Conservation (phyloP, 768 basidiomycete species). For the Mycena chlorophos region DNA sequence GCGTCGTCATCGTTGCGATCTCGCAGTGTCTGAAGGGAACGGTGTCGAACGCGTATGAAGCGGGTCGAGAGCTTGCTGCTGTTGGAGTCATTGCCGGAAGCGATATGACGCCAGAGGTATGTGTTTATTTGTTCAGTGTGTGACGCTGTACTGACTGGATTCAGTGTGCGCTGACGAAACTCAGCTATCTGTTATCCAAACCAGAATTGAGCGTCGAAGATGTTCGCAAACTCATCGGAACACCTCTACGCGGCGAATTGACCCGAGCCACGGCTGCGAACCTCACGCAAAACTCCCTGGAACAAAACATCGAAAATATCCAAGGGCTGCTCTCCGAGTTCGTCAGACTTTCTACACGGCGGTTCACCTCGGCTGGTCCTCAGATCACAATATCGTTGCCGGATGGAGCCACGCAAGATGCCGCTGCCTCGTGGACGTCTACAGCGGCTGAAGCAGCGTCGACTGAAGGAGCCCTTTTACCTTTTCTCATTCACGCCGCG, state of each 20-base stretch:
- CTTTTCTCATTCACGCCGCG: conserved; percentile 78
- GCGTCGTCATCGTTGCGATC: conserved; percentile 87
- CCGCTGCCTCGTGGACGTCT: conserved; percentile 71
- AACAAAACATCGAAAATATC: conserved; percentile 58
- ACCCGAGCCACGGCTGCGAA: conserved; percentile 52
- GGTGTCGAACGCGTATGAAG: conserved; percentile 83
- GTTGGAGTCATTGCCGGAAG: conserved; percentile 82
- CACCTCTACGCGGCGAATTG: conserved; percentile 87
- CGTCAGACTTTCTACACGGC: conserved; percentile 55
- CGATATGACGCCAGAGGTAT: conserved; percentile 97
- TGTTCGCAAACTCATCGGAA: conserved; percentile 73
- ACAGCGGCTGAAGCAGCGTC: conserved; percentile 74
- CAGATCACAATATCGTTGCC: conserved; percentile 41
- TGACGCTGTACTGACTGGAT: conserved; percentile 1
- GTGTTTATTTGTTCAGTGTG: background rate
- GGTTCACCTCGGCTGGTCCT: conserved; percentile 36
- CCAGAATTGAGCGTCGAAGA: conserved; percentile 66
- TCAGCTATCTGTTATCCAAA: conserved; percentile 88
- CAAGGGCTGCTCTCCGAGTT: conserved; percentile 68
- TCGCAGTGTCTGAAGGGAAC: conserved; percentile 87
- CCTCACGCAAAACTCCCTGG: conserved; percentile 44
- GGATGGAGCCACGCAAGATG: conserved; percentile 40
- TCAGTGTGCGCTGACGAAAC: conserved; percentile 87
- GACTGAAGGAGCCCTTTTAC: conserved; percentile 70
- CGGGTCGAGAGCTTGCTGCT: conserved; percentile 66